Base-by-base conservation (phyloP, 352 stramenopile genomes). In the Pythium catenulatum region DNA sequence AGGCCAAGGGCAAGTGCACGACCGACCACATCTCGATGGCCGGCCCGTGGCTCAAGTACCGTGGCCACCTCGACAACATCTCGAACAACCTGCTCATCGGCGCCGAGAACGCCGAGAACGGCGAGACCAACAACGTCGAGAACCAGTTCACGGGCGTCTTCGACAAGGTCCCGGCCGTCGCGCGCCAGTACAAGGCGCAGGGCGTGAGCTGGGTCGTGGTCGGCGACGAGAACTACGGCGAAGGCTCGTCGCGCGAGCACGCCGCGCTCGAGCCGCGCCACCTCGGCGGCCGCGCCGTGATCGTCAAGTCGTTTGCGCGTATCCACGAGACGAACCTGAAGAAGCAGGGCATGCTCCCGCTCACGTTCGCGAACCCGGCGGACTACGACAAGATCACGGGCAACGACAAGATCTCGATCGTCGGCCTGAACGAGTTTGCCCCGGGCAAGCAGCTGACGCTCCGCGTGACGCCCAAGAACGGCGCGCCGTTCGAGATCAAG, bases 261-360 rank as follows among this genome's bases (percentile, higher is more conserved):
- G 97, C 97, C 19, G 97, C 97, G 70, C 89, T 99, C 32, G 96
- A 99, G 90, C 97, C 97, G 36, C 96, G 97, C 72, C 96, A 98
- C 92, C 93, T 99, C 66, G 96, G 96, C 58, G 97, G 96, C 82
- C 92, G 95, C 72, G 97, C 97, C 75, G 96, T 99, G 54, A 98
- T 99, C 54, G 95, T 98, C 46, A 98, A 98, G 93, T 98, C 95
- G 90, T 99, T 99, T 87, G 97, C 97, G 52, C 96, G 97, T 90
- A 99, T 99, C 87, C 97, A 99, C 94, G 97, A 99, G 93, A 99
- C 97, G 41, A 99, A 99, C 93, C 90, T 99, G 88, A 99, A 99
- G 96, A 99, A 99, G 95, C 97, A 99, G 91, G 97, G 97, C 86
- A 99, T 99, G 96, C 94, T 99, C 21, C 95, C 96, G 50, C 92